A percentile compares a stretch with the other conserved stretches of the same genome.
Conservation (phyloP, 202 grass and related monocot species). For the Dendrocalamus latiflorus region DNA sequence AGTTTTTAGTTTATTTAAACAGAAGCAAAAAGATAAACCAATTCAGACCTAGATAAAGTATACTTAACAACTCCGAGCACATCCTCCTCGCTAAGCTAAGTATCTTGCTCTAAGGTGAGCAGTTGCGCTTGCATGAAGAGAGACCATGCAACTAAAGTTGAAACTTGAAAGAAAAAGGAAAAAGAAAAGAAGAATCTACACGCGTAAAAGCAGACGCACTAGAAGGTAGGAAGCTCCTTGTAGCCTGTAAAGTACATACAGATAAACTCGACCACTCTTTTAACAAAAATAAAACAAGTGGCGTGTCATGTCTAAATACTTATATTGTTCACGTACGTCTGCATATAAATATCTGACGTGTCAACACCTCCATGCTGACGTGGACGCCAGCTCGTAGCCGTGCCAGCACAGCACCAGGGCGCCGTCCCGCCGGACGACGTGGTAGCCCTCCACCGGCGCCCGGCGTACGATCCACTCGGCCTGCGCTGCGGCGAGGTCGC, state of each 20-base stretch:
- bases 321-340: neutral
- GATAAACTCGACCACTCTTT: no score
- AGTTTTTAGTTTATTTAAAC: no score
- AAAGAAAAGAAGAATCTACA: neutral
- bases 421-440: constrained; percentile 33
- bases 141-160: neutral
- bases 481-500: constrained; percentile 43
- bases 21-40: no score
- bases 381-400: constrained; percentile 41
- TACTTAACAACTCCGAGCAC: no score
- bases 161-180: neutral
- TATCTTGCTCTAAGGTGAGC: neutral
- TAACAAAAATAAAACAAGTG: no score
- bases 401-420: constrained; percentile 57
- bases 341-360: no score
- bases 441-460: constrained; percentile 39
- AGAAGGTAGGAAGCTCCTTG: neutral
- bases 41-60: no score
- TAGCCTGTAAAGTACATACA: no score
- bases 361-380: constrained; percentile 61
- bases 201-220: neutral
- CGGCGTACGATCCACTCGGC: constrained; percentile 45
- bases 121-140: neutral
- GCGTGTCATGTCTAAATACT: no score
- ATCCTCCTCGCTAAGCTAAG: no score